A percentile compares a stretch with the other conserved stretches of the same genome.
phyloP scores from a whole-genome alignment of 352 stramenopile genomes.

The Globisporangium okanoganense region DNA sequence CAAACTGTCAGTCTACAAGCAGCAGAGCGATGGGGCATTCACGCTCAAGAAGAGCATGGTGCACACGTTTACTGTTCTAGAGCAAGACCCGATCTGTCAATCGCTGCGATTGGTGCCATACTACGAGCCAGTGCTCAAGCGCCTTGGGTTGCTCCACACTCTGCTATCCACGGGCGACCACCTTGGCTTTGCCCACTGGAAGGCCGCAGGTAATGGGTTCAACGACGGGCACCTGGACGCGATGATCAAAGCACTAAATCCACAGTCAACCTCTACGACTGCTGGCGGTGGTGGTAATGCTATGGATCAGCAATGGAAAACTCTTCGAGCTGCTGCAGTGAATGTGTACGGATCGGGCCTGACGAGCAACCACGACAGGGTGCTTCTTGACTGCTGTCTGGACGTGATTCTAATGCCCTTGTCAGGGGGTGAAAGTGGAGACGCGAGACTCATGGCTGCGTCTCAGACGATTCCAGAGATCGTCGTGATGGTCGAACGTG shows the following conservation, averaged over 20 bases:
- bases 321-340: constrained; percentile 18
- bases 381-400: constrained; percentile 26
- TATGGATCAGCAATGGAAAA: neutral
- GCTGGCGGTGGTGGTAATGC: constrained; percentile 1
- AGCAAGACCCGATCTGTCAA: constrained; percentile 15
- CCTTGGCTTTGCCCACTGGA: constrained; percentile 16
- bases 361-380: constrained; percentile 14
- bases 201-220: neutral
- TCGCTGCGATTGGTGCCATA: neutral
- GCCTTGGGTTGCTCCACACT: constrained; percentile 22
- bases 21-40: constrained; percentile 15
- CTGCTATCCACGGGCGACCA: constrained; percentile 13
- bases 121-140: constrained; percentile 19
- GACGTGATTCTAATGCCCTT: constrained; percentile 13
- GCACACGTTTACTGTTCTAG: constrained; percentile 23
- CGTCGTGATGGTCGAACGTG: constrained; percentile 7
- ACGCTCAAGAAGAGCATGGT: constrained; percentile 22
- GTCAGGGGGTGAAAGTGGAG: neutral
- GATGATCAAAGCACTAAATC: constrained; percentile 1
- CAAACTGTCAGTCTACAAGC: constrained; percentile 4
- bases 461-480: constrained; percentile 22
- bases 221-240: constrained; percentile 10
- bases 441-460: neutral
- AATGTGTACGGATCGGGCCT: constrained; percentile 30
- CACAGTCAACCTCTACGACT: neutral